Percentiles rank a stretch among this genome's conserved stretches.
Conservation (phyloP, 768 basidiomycete species). For the Lactifluus echinatus region DNA sequence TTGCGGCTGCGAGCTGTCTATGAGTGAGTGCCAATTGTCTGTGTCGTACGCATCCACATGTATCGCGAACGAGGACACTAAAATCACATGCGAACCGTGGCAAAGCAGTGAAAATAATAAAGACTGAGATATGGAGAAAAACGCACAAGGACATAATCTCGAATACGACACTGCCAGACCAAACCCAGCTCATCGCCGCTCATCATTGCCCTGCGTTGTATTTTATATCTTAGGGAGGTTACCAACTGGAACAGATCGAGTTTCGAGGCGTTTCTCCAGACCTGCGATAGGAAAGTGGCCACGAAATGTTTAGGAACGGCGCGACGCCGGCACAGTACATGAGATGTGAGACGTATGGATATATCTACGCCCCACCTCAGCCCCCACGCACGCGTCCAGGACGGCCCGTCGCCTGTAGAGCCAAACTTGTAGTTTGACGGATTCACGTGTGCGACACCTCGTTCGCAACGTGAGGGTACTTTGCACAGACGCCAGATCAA, state of each 20-base stretch:
- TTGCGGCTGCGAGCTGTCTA: slow-evolving; percentile 55
- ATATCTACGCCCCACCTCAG: too few species aligned
- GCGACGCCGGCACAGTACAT: slow-evolving; percentile 74
- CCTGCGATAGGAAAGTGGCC: slow-evolving; percentile 37
- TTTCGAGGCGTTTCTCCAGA: slow-evolving; percentile 26
- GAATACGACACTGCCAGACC: slow-evolving; percentile 76
- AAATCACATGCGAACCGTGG: neutral
- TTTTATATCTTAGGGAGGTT: slow-evolving; percentile 46
- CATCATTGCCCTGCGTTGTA: slow-evolving; percentile 48
- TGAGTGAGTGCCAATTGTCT: slow-evolving; percentile 69
- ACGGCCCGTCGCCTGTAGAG: too few species aligned
- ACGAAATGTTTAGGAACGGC: slow-evolving; percentile 47
- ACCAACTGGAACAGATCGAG: slow-evolving; percentile 37
- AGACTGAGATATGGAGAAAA: neutral
- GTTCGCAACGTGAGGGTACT: too few species aligned
- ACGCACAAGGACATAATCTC: slow-evolving; percentile 70
- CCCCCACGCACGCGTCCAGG: too few species aligned
- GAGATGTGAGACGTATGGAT: slow-evolving; percentile 73
- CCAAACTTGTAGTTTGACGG: too few species aligned
- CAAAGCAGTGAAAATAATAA: neutral
- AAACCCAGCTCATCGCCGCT: slow-evolving; percentile 66
- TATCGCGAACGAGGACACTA: slow-evolving; percentile 69
- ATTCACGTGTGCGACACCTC: too few species aligned
- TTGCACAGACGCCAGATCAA: too few species aligned
- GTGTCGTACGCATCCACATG: slow-evolving; percentile 45